A percentile compares a stretch with the other conserved stretches of the same genome.
phyloP scores from a whole-genome alignment of 1,284 basidiomycete genomes.

The Xerocomus cyaneibrunnescens region DNA sequence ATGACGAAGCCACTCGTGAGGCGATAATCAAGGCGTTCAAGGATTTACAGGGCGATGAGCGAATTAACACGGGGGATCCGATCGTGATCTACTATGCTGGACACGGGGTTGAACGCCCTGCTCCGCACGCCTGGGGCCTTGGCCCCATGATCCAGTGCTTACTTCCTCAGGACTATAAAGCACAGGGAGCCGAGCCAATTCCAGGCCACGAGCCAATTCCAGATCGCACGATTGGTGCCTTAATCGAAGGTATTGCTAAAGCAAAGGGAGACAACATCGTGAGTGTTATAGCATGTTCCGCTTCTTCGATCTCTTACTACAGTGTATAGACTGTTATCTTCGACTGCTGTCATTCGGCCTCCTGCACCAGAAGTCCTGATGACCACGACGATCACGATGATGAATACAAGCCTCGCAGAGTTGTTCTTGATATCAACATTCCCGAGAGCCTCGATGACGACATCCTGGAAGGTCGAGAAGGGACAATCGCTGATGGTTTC shows the following conservation, averaged over 20 bases:
- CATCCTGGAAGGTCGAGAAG: background rate
- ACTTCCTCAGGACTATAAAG: background rate
- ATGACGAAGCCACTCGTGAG: background rate
- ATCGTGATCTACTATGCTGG: conserved; percentile 4
- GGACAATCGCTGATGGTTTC: background rate
- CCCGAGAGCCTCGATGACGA: background rate
- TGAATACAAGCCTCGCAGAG: background rate
- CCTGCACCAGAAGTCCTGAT: background rate
- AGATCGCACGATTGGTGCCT: background rate
- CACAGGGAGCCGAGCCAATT: background rate
- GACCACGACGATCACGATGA: background rate
- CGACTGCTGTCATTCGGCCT: background rate
- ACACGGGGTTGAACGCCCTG: background rate
- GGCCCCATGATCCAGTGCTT: background rate
- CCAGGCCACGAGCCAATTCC: background rate
- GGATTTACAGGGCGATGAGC: background rate
- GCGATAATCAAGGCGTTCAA: background rate
- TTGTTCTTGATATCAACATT: background rate
- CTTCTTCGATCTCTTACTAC: background rate
- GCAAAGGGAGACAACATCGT: conserved; percentile 2
- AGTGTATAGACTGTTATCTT: conserved; percentile 1
- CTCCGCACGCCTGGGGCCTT: background rate
- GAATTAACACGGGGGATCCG: background rate
- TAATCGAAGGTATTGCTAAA: background rate
- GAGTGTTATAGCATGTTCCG: background rate